These are phyloP conservation scores for Jackrogersella multiformis DNA, from an alignment of 495 filamentous ascomycete species.

Conservation along the genomic window DNA sequence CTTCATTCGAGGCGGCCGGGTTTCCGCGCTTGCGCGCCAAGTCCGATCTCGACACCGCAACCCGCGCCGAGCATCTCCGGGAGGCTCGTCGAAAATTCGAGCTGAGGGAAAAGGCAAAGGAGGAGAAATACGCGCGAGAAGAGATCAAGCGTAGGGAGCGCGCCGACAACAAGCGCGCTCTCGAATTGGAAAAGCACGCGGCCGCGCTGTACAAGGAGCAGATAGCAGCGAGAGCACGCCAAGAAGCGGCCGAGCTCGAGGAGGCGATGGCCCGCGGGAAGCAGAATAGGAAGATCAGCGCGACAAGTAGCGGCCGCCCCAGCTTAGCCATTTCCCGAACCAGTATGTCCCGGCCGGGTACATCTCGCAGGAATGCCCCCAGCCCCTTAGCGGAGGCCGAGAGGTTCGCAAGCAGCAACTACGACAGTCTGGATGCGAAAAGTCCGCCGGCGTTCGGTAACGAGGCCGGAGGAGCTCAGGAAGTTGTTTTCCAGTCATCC, in stretches of 20 bases:
- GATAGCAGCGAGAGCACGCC: conserved; percentile 36
- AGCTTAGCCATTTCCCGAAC: conserved; percentile 45
- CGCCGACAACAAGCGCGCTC: conserved; percentile 57
- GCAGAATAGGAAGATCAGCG: conserved; percentile 49
- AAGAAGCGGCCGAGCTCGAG: conserved; percentile 42
- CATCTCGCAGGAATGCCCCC: conserved; percentile 51
- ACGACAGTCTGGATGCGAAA: conserved; percentile 51
- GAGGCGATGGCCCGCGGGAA: conserved; percentile 43
- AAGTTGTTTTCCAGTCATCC: conserved; percentile 48
- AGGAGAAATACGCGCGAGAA: conserved; percentile 65
- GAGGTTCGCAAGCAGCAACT: conserved; percentile 53
- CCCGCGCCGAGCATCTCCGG: conserved; percentile 58
- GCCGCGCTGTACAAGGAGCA: conserved; percentile 42
- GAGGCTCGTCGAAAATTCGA: conserved; percentile 63
- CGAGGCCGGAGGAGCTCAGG: conserved; percentile 41
- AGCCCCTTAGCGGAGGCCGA: conserved; percentile 43
- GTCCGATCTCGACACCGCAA: conserved; percentile 59
- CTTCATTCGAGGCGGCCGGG: conserved; percentile 57
- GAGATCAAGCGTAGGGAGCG: conserved; percentile 62
- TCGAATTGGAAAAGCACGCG: conserved; percentile 51
- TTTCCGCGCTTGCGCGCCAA: conserved; percentile 63
- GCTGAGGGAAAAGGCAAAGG: conserved; percentile 62
- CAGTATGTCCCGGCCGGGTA: conserved; percentile 47
- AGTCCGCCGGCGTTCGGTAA: conserved; percentile 37
- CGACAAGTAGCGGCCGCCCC: conserved; percentile 45